Percentiles rank a stretch among this genome's conserved stretches.
Evolutionary conservation across 805 yeast species (phyloP).

Genomic region (Saccharomycopsis malanga): DNA sequence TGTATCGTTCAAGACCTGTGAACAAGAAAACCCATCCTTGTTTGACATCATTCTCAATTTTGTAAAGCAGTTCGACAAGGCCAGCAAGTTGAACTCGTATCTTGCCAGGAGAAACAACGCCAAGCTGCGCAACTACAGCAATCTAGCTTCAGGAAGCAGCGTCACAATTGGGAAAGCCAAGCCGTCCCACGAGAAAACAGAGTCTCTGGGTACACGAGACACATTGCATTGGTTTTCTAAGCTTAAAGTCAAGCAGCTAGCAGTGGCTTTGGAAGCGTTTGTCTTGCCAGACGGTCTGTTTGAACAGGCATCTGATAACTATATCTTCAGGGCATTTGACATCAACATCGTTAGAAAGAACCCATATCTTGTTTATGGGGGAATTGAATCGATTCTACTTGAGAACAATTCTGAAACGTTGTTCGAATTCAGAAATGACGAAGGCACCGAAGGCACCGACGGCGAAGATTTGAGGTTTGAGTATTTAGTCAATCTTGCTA

Average conservation of each 20-base stretch:
- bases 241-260: slow-evolving; percentile 33
- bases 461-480: slow-evolving; percentile 52
- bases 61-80: slow-evolving; percentile 12
- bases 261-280: slow-evolving; percentile 42
- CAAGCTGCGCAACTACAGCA: slow-evolving; percentile 6
- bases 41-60: slow-evolving; percentile 14
- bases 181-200: background rate
- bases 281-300: slow-evolving; percentile 36
- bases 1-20: slow-evolving; percentile 37
- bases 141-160: background rate
- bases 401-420: slow-evolving; percentile 4
- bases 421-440: background rate
- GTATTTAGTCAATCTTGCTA: slow-evolving; percentile 27
- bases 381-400: slow-evolving; percentile 29
- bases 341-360: slow-evolving; percentile 39
- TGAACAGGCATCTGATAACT: slow-evolving; percentile 26
- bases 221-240: slow-evolving; percentile 30
- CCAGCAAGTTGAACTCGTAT: slow-evolving; percentile 1
- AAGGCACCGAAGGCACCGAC: slow-evolving; percentile 13
- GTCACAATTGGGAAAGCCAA: slow-evolving; percentile 6
- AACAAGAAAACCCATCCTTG: slow-evolving; percentile 2
- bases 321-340: slow-evolving; percentile 27
- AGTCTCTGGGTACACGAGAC: background rate
- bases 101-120: background rate
- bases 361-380: slow-evolving; percentile 40